Evolutionary conservation across 495 filamentous ascomycete genomes (phyloP), one percentile per base, ranked within the genome.

Genomic region (Penicillium bovifimosum): DNA sequence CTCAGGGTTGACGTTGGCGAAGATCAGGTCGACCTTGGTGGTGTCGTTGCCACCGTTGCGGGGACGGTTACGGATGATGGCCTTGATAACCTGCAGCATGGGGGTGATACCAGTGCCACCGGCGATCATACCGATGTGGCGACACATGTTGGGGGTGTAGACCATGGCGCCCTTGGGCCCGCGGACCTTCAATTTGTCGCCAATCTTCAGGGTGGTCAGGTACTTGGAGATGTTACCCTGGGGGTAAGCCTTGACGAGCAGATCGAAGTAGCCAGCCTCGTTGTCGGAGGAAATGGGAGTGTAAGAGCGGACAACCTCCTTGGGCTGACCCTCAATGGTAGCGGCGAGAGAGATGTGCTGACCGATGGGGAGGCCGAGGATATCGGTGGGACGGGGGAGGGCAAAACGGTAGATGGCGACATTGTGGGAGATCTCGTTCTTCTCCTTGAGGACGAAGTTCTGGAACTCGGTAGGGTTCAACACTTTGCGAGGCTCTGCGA

Each of bases 31-130:
- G 11, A 98, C 82, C 79, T 95, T 74, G 50, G 93, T 97, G 54
- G 73, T 83, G 69, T 98, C 91, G 46, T 82, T 87, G 9, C 85
- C 77, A 36, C 85, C 76, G 57, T 79, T 75, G 52, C 75, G 72
- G 48, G 79, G 78, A 63, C 91, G 80, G 52, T 89, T 89, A 61
- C 91, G 80, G 55, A 95, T 80, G 54, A 98, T 90, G 36, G 93
- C 93, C 58, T 88, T 82, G 60, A 96, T 83, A 53, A 98, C 83
- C 77, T 98, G 92, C 54, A 96, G 78, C 92, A 98, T 98, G 34
- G 92, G 92, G 24, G 92, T 98, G 71, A 98, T 96, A 60, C 93
- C 93, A 11, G 93, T 97, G 46, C 93, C 93, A 67, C 93, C 93
- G 52, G 93, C 90, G 63, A 98, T 88, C 93, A 98, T 98, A 60